Conservation (phyloP, 495 filamentous ascomycete genomes). For the Entonaema liquescens region DNA sequence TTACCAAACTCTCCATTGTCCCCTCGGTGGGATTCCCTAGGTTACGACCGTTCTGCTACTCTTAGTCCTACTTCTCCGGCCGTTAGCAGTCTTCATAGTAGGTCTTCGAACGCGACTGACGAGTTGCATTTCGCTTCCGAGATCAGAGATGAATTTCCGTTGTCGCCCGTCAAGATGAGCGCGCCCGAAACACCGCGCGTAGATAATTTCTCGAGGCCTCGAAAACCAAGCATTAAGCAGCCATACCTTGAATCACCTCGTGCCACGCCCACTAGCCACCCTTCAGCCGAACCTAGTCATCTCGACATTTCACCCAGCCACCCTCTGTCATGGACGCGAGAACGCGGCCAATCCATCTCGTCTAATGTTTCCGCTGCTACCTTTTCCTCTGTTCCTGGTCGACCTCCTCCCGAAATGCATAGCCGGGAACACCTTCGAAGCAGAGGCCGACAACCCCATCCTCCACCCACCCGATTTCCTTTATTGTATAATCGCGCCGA, state of each 20-base stretch:
- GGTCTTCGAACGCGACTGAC: conserved; percentile 39
- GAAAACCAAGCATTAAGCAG: conserved; percentile 57
- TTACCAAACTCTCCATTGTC: conserved; percentile 47
- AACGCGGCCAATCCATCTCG: conserved; percentile 55
- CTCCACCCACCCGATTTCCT: conserved; percentile 36
- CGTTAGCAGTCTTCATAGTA: conserved; percentile 25
- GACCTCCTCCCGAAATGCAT: conserved; percentile 44
- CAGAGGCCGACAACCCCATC: conserved; percentile 35
- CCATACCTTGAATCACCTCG: conserved; percentile 48
- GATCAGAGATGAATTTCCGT: conserved; percentile 44
- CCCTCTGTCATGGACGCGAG: conserved; percentile 49
- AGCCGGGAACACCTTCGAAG: conserved; percentile 33
- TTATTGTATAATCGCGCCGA: conserved; percentile 44
- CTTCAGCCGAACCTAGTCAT: conserved; percentile 43
- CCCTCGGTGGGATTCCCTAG: conserved; percentile 56
- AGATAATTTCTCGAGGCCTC: conserved; percentile 64
- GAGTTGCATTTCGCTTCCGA: conserved; percentile 35
- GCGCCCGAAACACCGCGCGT: conserved; percentile 44
- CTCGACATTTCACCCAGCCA: conserved; percentile 43
- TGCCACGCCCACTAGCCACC: conserved; percentile 42
- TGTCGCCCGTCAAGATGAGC: conserved; percentile 38
- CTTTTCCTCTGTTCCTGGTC: conserved; percentile 50
- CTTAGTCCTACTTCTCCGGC: conserved; percentile 38
- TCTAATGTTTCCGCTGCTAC: conserved; percentile 58
- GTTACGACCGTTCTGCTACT: conserved; percentile 28